Conservation (phyloP, 1,284 basidiomycete species). For the Ceratobasidium sp. region DNA sequence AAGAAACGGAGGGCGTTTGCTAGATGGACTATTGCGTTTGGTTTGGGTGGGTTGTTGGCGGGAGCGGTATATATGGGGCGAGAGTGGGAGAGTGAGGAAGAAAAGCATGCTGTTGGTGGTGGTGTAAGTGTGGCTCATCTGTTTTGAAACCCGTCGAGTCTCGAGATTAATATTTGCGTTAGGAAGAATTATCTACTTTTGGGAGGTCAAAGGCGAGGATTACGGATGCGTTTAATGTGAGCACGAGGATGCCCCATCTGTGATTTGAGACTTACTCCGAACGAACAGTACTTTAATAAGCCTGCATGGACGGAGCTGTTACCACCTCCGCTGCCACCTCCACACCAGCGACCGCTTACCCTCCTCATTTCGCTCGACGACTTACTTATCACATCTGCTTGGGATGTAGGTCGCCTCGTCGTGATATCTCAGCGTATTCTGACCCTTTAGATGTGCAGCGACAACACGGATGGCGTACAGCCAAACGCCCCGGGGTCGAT, state of each 20-base stretch:
- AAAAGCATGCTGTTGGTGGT: slow-evolving; percentile 53
- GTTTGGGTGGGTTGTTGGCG: slow-evolving; percentile 67
- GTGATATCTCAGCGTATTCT: not conserved
- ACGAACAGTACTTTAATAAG: slow-evolving; percentile 86
- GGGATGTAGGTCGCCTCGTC: slow-evolving; percentile 81
- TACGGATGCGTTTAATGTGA: slow-evolving; percentile 47
- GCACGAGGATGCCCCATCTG: slow-evolving; percentile 57
- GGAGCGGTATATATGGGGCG: slow-evolving; percentile 72
- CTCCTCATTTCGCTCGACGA: slow-evolving; percentile 94
- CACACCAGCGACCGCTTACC: slow-evolving; percentile 92
- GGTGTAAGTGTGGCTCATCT: slow-evolving; percentile 16
- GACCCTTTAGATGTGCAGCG: slow-evolving; percentile 65
- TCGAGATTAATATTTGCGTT: not conserved
- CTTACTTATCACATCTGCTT: slow-evolving; percentile 90
- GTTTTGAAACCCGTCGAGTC: not conserved
- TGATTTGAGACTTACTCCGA: not conserved
- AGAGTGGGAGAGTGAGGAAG: slow-evolving; percentile 73
- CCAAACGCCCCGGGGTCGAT: slow-evolving; percentile 95
- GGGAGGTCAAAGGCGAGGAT: slow-evolving; percentile 49
- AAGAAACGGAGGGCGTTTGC: slow-evolving; percentile 70
- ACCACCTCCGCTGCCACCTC: slow-evolving; percentile 87
- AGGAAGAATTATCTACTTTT: slow-evolving; percentile 35
- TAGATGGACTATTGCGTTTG: slow-evolving; percentile 63
- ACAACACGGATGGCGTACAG: slow-evolving; percentile 89
- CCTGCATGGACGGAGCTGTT: slow-evolving; percentile 93